Percentiles rank a stretch among this genome's conserved stretches.
Conservation (phyloP, 2,329 filamentous ascomycete species). For the Ascochyta lentis region DNA sequence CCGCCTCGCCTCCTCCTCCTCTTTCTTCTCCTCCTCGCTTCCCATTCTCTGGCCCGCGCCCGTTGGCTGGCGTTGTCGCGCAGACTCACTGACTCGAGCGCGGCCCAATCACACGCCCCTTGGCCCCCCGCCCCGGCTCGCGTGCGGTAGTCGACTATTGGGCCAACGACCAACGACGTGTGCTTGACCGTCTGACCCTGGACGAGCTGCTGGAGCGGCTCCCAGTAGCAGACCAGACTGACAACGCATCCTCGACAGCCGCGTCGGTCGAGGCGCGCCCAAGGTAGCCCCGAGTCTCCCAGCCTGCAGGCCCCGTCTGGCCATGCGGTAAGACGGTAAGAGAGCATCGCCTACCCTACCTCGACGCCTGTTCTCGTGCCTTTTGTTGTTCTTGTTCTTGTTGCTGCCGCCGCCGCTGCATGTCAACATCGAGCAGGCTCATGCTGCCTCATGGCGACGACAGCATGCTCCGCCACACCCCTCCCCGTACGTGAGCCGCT, state of each 20-base stretch:
- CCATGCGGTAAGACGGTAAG: slow-evolving; percentile 22
- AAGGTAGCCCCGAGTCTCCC: slow-evolving; percentile 25
- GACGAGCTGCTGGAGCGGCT: too few relatives aligned
- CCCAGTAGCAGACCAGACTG: slow-evolving; percentile 8
- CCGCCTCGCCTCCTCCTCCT: too few relatives aligned
- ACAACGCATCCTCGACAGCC: slow-evolving; percentile 32
- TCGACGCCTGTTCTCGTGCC: too few relatives aligned
- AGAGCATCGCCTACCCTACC: not conserved
- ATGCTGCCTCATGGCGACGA: slow-evolving; percentile 34
- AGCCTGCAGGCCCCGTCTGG: slow-evolving; percentile 27
- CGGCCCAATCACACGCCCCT: slow-evolving; percentile 2
- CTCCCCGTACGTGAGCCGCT: slow-evolving; percentile 63
- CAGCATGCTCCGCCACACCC: slow-evolving; percentile 46
- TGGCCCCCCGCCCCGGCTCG: not conserved
- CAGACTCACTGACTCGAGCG: slow-evolving; percentile 8
- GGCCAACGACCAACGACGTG: not conserved
- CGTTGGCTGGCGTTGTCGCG: slow-evolving; percentile 6
- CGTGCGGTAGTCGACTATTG: not conserved
- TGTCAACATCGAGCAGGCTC: slow-evolving; percentile 2
- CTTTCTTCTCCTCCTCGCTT: not conserved
- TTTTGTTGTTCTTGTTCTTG: not conserved
- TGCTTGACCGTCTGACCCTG: not conserved
- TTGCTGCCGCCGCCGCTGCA: not conserved
- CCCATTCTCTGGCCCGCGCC: not conserved
- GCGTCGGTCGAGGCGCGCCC: slow-evolving; percentile 22